Evolutionary conservation across 257 asterid species (phyloP).

Genomic region (Thymus quinquecostatus): DNA sequence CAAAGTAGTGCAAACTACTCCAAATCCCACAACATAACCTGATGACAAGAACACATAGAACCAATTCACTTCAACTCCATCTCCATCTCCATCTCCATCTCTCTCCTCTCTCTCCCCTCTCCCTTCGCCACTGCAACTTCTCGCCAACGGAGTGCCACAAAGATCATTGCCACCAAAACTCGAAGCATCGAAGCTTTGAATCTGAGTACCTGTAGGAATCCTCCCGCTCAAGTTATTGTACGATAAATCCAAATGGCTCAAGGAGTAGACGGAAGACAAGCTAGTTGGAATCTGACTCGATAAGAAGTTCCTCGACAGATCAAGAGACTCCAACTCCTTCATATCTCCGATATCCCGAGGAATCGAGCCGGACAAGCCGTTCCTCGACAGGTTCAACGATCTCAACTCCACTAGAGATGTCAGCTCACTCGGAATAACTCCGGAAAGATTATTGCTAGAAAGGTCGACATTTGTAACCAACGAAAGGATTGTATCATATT

Average conservation of each 20-base stretch:
- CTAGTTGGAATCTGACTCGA: conserved; percentile 10
- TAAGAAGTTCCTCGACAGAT: conserved; percentile 5
- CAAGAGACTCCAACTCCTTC: conserved; percentile 26
- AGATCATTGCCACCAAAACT: not conserved
- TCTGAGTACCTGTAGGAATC: conserved; percentile 17
- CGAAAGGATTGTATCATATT: not conserved
- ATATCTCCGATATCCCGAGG: conserved; percentile 26
- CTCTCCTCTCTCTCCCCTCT: not conserved
- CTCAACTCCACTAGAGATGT: conserved; percentile 23
- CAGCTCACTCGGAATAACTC: conserved; percentile 23
- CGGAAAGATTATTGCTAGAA: conserved; percentile 13
- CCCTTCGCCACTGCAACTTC: not conserved
- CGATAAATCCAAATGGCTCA: not conserved
- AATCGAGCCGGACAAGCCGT: conserved; percentile 29
- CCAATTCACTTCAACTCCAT: not conserved
- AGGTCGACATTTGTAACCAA: not conserved
- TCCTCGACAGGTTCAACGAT: conserved; percentile 36
- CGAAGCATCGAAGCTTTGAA: not conserved
- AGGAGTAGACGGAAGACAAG: not conserved
- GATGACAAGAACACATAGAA: conserved; percentile 4
- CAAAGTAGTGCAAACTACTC: conserved; percentile 11
- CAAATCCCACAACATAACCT: conserved; percentile 25
- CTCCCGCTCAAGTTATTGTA: conserved; percentile 6
- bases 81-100: not conserved
- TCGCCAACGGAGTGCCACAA: not conserved